Base-by-base conservation (phyloP, 192 early-diverging fungal genomes). In the Chytriomyces sp. region DNA sequence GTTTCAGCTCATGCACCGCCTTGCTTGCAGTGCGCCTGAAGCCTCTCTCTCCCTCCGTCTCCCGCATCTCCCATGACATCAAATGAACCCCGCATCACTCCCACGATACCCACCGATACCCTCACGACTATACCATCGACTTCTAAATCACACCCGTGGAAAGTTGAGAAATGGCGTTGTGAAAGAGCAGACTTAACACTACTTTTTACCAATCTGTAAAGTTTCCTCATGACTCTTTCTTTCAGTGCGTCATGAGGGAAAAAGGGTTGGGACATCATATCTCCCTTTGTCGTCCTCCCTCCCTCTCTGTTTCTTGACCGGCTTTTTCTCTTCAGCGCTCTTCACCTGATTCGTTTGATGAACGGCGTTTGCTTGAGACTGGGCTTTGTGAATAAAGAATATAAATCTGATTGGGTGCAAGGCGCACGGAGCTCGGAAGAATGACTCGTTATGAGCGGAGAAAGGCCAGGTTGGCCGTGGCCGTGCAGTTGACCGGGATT, bases 91-190 rank as follows among this genome's bases (percentile, higher is more conserved):
- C 3, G 3, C 16, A 13, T 20, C 53, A 57, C 53, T 57, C 53
- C 68, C 50, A 5, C 45, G 24, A 18, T 24, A 5, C 61, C 62
- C n/a, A 13, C 26, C 26, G 18, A 16, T 1, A 64, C 62, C 62
- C 62, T 64, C 62, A 18, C 62, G 18, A 50, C 68, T 69, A 69
- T 69, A 69, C 68, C 68, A 69, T 69, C 45, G 68, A 69, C 20
- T 16, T 69, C 68, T 26, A 53, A 50, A 69, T 57, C 35, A 57
- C 53, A 43, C 68, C 68, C 68, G 68, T 69, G 68, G 68, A 69
- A 49, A 8, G n/a, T 69, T 69, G 45, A 50, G 45, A 69, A 69
- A 69, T 69, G 68, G 68, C 68, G 68, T 50, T 50, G 68, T 47
- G 68, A 45, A 49, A 69, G 26, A 53, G 20, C 24, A 49, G 53